Conservation (phyloP, 805 yeast species). For the Pichia nakasei region DNA sequence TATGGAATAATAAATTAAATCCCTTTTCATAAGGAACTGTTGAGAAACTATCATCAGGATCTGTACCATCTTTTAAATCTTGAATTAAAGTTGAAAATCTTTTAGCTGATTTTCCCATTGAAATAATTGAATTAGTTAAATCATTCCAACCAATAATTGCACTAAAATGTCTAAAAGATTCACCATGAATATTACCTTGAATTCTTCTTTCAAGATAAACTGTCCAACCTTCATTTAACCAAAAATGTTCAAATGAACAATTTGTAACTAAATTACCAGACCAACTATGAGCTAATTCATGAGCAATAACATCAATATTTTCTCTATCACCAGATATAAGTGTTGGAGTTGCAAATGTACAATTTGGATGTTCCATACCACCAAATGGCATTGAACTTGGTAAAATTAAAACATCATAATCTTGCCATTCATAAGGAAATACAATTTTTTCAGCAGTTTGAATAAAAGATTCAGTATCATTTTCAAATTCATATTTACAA, state of each 20-base stretch:
- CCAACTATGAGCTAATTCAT: slow-evolving; percentile 91
- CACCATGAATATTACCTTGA: slow-evolving; percentile 70
- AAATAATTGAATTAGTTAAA: slow-evolving; percentile 53
- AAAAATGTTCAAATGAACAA: slow-evolving; percentile 87
- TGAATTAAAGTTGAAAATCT: slow-evolving; percentile 61
- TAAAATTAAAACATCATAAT: slow-evolving; percentile 70
- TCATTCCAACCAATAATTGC: slow-evolving; percentile 88
- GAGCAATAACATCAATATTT: slow-evolving; percentile 85
- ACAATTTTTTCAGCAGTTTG: slow-evolving; percentile 67
- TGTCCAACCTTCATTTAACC: slow-evolving; percentile 96
- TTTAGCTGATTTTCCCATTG: slow-evolving; percentile 47
- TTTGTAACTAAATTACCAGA: slow-evolving; percentile 86
- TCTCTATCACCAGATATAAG: slow-evolving; percentile 76
- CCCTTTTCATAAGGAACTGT: slow-evolving; percentile 91
- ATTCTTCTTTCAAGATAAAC: slow-evolving; percentile 85
- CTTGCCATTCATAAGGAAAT: slow-evolving; percentile 77
- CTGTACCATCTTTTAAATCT: slow-evolving; percentile 56
- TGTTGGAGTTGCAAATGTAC: slow-evolving; percentile 87
- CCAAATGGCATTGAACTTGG: slow-evolving; percentile 81
- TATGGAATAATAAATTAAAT: slow-evolving; percentile 62
- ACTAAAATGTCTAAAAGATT: slow-evolving; percentile 64
- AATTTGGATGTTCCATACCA: slow-evolving; percentile 92
- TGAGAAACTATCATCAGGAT: slow-evolving; percentile 86
- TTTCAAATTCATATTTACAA: slow-evolving; percentile 72
- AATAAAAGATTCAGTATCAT: slow-evolving; percentile 75